Evolutionary conservation across 2,329 filamentous ascomycete genomes (phyloP), one percentile per base, ranked within the genome.

Genomic region (Pyrenophora graminea): DNA sequence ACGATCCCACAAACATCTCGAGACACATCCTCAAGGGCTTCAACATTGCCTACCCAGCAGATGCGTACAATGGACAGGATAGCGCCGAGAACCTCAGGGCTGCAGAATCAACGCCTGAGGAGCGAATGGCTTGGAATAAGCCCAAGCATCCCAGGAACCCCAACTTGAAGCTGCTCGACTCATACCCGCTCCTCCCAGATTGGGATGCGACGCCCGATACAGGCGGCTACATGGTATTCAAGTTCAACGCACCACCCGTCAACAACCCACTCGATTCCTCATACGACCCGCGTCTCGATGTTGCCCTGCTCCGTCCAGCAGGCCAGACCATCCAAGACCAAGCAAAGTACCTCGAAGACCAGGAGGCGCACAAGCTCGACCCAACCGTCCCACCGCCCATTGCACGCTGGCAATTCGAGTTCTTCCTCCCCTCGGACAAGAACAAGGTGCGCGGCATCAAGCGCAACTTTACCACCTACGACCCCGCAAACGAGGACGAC

Each of bases 51-150:
- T 84, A 87, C 32, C 84, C 84, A 10, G 79, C 85, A 57, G 51
- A 86, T 79, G 70, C 85, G 75, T 77, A 89, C 86, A 79, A 84
- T 79, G 79, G 85, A 75, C 75, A 87, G 80, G 82, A 90, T 85
- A 80, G 77, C 17, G 69, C 74, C 2, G 77, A 76, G 32, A 79
- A 76, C 18, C 73, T 85, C 27, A 78, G 80, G 39, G 82, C 81
- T 31, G 79, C 83, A 38, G 75, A 79, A 18, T 70, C 79, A 18
- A 79, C 79, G 1, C 76, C 80, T 23, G 77, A 79, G 34, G 84
- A 87, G 57, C 71, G 74, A 15, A 77, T 81, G 49, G 83, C 83
- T 2, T 87, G 84, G 84, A 79, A 78, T 37, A 76, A 77, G 38
- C 84, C 85, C 9, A 78, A 80, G 53, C 82, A 87, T 65, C 84